These are phyloP conservation scores for Sclerotinia minor DNA, from an alignment of 2,329 filamentous ascomycete genomes.

Conservation along the genomic window DNA sequence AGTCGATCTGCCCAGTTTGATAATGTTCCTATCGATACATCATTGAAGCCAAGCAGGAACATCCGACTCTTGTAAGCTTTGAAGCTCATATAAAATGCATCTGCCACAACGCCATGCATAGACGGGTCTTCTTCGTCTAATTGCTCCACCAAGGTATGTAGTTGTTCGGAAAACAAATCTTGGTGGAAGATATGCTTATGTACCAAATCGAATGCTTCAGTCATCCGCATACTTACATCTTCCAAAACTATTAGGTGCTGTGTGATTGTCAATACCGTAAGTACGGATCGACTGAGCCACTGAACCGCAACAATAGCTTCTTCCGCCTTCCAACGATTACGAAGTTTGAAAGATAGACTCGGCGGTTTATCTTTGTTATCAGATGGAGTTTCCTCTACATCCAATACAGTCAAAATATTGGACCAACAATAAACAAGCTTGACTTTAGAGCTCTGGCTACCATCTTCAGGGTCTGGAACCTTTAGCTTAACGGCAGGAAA, in stretches of 20 bases:
- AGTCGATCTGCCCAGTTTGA: slow-evolving; percentile 97
- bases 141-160: slow-evolving; percentile 82
- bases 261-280: slow-evolving; percentile 89
- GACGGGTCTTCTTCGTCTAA: slow-evolving; percentile 82
- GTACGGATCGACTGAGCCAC: slow-evolving; percentile 91
- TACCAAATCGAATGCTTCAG: slow-evolving; percentile 89
- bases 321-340: slow-evolving; percentile 88
- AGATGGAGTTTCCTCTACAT: slow-evolving; percentile 72
- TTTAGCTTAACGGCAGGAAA: slow-evolving; percentile 95
- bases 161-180: slow-evolving; percentile 85
- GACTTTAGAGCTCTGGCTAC: slow-evolving; percentile 70
- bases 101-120: slow-evolving; percentile 93
- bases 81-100: slow-evolving; percentile 98
- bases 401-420: slow-evolving; percentile 90
- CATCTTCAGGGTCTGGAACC: slow-evolving; percentile 64
- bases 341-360: slow-evolving; percentile 74
- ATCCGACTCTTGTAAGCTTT: slow-evolving; percentile 91
- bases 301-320: slow-evolving; percentile 96
- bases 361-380: slow-evolving; percentile 76
- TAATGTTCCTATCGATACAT: slow-evolving; percentile 83
- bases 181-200: slow-evolving; percentile 90
- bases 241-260: slow-evolving; percentile 91
- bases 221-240: slow-evolving; percentile 84
- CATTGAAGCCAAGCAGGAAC: slow-evolving; percentile 91
- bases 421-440: slow-evolving; percentile 99